phyloP scores from a whole-genome alignment of 345 rosid species.

The Theobroma cacao region DNA sequence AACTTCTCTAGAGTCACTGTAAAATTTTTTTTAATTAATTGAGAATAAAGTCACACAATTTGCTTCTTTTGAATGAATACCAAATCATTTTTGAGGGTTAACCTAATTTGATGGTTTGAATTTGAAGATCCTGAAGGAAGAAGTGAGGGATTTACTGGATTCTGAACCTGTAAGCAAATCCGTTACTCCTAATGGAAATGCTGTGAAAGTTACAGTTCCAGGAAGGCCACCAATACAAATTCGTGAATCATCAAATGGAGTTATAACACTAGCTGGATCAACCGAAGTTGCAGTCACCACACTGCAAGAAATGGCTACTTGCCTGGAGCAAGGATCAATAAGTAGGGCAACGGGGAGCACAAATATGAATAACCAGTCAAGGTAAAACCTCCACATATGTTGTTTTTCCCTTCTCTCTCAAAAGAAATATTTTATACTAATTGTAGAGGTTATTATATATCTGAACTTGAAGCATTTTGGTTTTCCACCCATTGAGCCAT shows the following conservation, averaged over 20 bases:
- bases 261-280: slow-evolving; percentile 75
- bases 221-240: slow-evolving; percentile 71
- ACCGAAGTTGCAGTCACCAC: slow-evolving; percentile 60
- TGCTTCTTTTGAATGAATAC: background rate
- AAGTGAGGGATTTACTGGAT: slow-evolving; percentile 79
- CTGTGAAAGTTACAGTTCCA: slow-evolving; percentile 44
- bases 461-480: background rate
- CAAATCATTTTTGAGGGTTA: slow-evolving; percentile 1
- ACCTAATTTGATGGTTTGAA: slow-evolving; percentile 27
- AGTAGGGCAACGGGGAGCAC: slow-evolving; percentile 85
- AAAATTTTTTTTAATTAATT: background rate
- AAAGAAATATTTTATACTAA: background rate
- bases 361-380: slow-evolving; percentile 81
- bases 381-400: slow-evolving; percentile 35
- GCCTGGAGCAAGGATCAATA: slow-evolving; percentile 78
- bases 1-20: background rate
- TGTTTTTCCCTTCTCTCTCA: background rate
- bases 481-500: background rate
- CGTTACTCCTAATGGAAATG: slow-evolving; percentile 46
- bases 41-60: background rate
- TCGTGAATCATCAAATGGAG: slow-evolving; percentile 78
- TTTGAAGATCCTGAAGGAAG: slow-evolving; percentile 77
- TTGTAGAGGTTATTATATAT: background rate
- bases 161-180: slow-evolving; percentile 43
- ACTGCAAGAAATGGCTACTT: slow-evolving; percentile 73